Conservation (phyloP, 371 early-diverging fungal genomes). For the Mucor piriformis region DNA sequence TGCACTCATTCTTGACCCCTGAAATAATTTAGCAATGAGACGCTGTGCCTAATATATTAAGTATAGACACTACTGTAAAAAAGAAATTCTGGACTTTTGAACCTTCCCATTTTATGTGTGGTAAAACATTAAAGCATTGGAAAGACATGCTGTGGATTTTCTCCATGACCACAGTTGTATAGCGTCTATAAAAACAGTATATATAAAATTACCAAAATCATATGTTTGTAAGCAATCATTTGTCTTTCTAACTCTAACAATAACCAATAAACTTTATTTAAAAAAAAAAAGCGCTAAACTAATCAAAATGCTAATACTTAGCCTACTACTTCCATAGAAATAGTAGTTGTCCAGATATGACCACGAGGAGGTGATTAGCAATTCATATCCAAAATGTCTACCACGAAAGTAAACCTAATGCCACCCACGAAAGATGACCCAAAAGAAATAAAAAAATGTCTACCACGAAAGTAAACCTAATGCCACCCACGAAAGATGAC, state of each 20-base stretch:
- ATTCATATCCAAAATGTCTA: slow-evolving; percentile 22
- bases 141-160: slow-evolving; percentile 8
- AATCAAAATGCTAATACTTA: slow-evolving; percentile 12
- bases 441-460: slow-evolving; percentile 12
- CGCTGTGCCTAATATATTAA: too few species aligned
- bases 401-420: slow-evolving; percentile 13
- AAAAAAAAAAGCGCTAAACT: background rate
- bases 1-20: too few species aligned
- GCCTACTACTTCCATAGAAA: slow-evolving; percentile 19
- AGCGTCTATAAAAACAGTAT: slow-evolving; percentile 21
- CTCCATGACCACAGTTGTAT: slow-evolving; percentile 21
- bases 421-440: slow-evolving; percentile 18
- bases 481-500: slow-evolving; percentile 18
- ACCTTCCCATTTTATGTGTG: slow-evolving; percentile 22
- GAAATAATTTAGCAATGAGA: too few species aligned
- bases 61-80: too few species aligned
- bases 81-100: too few species aligned
- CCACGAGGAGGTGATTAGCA: slow-evolving; percentile 25
- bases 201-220: slow-evolving; percentile 18
- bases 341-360: slow-evolving; percentile 23
- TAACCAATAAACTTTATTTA: slow-evolving; percentile 15
- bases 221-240: slow-evolving; percentile 17
- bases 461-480: slow-evolving; percentile 5
- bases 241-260: slow-evolving; percentile 15
- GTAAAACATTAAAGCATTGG: slow-evolving; percentile 12